A percentile compares a stretch with the other conserved stretches of the same genome.
Conservation (phyloP, 2,329 filamentous ascomycete genomes). For the Fusarium sp. region DNA sequence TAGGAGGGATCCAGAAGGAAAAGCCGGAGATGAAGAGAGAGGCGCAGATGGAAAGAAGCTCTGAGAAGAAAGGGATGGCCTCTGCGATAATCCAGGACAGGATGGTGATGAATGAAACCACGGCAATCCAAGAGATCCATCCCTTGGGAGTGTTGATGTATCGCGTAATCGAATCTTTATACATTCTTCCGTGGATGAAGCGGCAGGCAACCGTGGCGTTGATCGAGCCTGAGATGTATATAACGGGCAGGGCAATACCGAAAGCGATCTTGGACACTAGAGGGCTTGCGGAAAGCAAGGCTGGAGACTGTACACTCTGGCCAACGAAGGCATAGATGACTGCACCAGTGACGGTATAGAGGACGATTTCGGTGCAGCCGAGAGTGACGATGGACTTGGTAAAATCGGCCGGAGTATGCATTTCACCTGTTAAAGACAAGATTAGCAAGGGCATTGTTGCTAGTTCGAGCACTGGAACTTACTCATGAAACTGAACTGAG, state of each 20-base stretch:
- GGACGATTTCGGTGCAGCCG: background rate
- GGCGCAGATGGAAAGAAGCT: background rate
- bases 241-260: background rate
- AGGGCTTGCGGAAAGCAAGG: background rate
- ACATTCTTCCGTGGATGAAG: slow-evolving; percentile 1
- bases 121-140: background rate
- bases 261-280: background rate
- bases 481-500: slow-evolving; percentile 6
- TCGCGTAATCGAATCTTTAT: background rate
- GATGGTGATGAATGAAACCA: background rate
- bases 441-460: background rate
- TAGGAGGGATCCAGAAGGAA: slow-evolving; percentile 5
- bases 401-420: slow-evolving; percentile 1
- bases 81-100: slow-evolving; percentile 3
- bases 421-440: background rate
- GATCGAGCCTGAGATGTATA: slow-evolving; percentile 5
- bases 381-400: slow-evolving; percentile 4
- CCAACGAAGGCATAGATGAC: slow-evolving; percentile 4
- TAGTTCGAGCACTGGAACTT: background rate
- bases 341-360: background rate
- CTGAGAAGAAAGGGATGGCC: slow-evolving; percentile 5
- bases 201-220: background rate
- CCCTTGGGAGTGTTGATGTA: slow-evolving; percentile 4
- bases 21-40: slow-evolving; percentile 6
- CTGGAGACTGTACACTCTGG: background rate